These are phyloP conservation scores for Dispira simplex DNA, from an alignment of 192 early-diverging fungal species.

Conservation along the genomic window DNA sequence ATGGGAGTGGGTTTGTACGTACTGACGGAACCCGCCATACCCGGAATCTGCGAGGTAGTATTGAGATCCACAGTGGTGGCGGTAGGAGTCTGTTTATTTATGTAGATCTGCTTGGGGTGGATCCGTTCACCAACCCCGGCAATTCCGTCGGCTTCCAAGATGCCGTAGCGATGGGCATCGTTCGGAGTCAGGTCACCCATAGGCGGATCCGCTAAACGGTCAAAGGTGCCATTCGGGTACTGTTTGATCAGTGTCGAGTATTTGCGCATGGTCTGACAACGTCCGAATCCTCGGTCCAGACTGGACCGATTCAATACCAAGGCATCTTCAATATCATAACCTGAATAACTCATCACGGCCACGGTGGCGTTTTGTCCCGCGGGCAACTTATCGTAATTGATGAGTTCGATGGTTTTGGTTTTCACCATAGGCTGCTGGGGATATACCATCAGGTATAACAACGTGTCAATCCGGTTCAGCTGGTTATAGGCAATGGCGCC, in stretches of 20 bases:
- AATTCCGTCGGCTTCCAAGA: constrained; percentile 81
- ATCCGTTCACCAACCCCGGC: constrained; percentile 68
- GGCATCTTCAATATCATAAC: constrained; percentile 99
- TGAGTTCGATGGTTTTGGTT: constrained; percentile 93
- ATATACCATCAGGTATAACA: constrained; percentile 92
- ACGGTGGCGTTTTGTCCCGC: constrained; percentile 85
- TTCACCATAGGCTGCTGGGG: constrained; percentile 97
- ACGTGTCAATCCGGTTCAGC: constrained; percentile 83
- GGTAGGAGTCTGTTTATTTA: constrained; percentile 81
- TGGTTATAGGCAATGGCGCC: constrained; percentile 95
- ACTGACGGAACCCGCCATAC: constrained; percentile 32
- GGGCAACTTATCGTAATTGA: constrained; percentile 87
- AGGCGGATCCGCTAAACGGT: constrained; percentile 56
- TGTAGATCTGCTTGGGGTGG: constrained; percentile 46
- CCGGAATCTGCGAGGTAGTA: constrained; percentile 10
- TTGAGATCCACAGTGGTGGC: constrained; percentile 31
- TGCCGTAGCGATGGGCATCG: constrained; percentile 40
- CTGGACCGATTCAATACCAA: constrained; percentile 87
- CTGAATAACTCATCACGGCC: constrained; percentile 93
- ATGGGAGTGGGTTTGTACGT: constrained; percentile 55
- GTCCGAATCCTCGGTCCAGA: constrained; percentile 89
- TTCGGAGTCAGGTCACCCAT: constrained; percentile 21
- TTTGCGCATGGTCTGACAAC: constrained; percentile 90
- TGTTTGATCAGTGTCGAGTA: constrained; percentile 68
- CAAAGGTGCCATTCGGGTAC: constrained; percentile 79